Percentiles rank a stretch among this genome's conserved stretches.
Evolutionary conservation across 352 stramenopile genomes (phyloP).

Genomic region (Phytophthora nicotianae): DNA sequence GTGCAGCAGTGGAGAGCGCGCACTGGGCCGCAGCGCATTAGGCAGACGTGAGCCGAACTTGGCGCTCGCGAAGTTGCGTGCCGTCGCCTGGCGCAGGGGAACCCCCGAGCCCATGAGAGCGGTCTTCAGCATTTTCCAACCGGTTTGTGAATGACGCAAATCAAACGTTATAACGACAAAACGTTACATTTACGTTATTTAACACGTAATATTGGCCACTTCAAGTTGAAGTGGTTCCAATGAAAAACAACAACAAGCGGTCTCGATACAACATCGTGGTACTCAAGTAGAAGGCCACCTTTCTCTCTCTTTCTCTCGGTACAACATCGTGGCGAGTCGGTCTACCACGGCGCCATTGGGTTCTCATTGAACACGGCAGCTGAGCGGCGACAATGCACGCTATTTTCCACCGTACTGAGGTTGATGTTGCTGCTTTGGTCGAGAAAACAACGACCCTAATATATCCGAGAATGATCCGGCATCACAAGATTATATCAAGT

Average conservation of each 20-base stretch:
- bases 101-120: slow-evolving; percentile 14
- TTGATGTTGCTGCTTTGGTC: no score
- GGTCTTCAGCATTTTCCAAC: slow-evolving; percentile 21
- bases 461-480: no score
- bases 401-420: no score
- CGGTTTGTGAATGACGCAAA: not conserved
- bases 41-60: slow-evolving; percentile 5
- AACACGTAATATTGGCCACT: slow-evolving; percentile 1
- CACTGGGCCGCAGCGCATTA: slow-evolving; percentile 16
- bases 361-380: no score
- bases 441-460: no score
- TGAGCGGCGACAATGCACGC: no score
- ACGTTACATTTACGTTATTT: not conserved
- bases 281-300: no score
- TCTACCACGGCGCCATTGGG: no score
- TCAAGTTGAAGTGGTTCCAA: not conserved
- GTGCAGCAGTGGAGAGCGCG: slow-evolving; percentile 15
- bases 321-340: no score
- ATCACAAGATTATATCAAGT: no score
- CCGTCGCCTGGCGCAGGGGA: slow-evolving; percentile 8
- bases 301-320: no score
- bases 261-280: not conserved
- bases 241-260: no score
- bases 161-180: not conserved
- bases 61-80: slow-evolving; percentile 14